Evolutionary conservation across 2,329 filamentous ascomycete genomes (phyloP), one percentile per base, ranked within the genome.

Genomic region (Dactylella cylindrospora): DNA sequence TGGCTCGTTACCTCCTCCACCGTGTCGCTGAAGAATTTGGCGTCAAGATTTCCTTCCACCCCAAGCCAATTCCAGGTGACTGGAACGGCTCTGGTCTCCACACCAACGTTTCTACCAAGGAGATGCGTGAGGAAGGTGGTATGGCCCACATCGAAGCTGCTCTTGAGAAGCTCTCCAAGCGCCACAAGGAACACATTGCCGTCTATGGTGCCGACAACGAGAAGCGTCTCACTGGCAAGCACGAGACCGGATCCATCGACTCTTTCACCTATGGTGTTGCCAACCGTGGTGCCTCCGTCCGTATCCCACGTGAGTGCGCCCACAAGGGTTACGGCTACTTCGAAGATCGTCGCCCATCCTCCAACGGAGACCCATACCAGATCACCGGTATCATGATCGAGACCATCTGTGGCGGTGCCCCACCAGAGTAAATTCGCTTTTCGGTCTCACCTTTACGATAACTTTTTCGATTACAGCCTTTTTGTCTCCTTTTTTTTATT

Each of bases 161-260:
- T 50, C 82, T 79, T 74, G 76, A 79, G 72, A 76, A 77, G 71
- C 75, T 80, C 31, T 71, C 74, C 52, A 71, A 67, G 57, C 66
- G 67, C 13, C 77, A 79, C 68, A 73, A 70, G 59, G 77, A 79
- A 71, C 77, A 79, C 74, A 95, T 95, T 76, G 84, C 85, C 68
- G 90, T 95, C 68, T 95, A 95, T 74, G 90, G 93, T 72, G 88
- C 95, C 79, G 91, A 90, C 74, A 98, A 98, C 79, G 89, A 93
- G 70, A 82, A 86, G 70, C 90, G 93, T 72, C 86, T 97, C 70
- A 97, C 91, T 47, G 93, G 93, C 70, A 81, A 82, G 68, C 89
- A 96, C 77, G 93, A 98, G 84, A 98, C 93, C 8, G 90, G 90
- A 39, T 83, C 80, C 70, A 96, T 95, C 72, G 91, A 98, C 73